Conservation (phyloP, 108 stramenopile species). For the Stephanodiscus minutulus region DNA sequence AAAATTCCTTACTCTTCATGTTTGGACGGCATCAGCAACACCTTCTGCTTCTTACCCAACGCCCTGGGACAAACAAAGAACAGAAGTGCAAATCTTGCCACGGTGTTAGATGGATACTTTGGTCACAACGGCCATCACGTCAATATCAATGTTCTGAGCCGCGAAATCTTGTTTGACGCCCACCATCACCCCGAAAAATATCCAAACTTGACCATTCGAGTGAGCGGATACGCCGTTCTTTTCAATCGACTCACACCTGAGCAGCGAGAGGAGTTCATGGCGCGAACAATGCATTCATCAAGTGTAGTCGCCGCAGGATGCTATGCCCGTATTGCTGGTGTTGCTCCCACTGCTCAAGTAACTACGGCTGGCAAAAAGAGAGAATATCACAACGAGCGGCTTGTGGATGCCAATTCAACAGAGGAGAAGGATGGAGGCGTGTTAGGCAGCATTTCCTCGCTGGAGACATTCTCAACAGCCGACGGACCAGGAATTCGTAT, state of each 20-base stretch:
- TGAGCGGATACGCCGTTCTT: constrained; percentile 67
- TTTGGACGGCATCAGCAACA: constrained; percentile 74
- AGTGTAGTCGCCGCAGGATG: constrained; percentile 18
- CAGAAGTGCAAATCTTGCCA: constrained; percentile 53
- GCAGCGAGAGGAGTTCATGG: constrained; percentile 70
- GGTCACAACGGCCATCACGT: constrained; percentile 42
- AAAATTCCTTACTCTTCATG: constrained; percentile 67
- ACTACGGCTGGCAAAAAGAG: background rate
- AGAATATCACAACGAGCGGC: background rate
- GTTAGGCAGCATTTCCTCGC: constrained; percentile 30
- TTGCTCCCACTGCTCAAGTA: background rate
- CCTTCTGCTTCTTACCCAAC: constrained; percentile 65
- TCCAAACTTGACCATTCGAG: constrained; percentile 68
- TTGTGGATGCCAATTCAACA: no score
- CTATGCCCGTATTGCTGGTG: constrained; percentile 1
- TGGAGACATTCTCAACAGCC: constrained; percentile 24
- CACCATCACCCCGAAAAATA: constrained; percentile 70
- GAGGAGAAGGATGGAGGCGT: background rate
- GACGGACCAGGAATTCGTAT: constrained; percentile 6
- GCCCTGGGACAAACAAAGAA: constrained; percentile 50
- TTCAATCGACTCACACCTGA: constrained; percentile 71
- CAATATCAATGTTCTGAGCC: constrained; percentile 65
- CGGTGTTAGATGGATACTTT: constrained; percentile 72
- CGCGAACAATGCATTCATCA: constrained; percentile 45
- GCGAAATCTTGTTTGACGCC: constrained; percentile 57